Evolutionary conservation across 805 yeast species (phyloP).

Genomic region (Sugiyamaella valdiviana): DNA sequence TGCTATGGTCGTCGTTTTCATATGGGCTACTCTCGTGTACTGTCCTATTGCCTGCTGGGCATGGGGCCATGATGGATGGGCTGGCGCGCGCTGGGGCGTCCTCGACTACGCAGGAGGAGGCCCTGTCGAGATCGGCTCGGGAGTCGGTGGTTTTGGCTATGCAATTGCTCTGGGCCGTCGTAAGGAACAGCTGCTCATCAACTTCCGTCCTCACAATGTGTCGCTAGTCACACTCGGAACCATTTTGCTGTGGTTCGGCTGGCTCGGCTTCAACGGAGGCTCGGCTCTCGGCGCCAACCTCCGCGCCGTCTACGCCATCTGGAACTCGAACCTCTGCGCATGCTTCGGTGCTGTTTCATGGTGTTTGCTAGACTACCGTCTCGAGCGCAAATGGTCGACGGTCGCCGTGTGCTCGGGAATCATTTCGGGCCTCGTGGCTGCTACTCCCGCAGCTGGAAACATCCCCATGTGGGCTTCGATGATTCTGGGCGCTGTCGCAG

Average conservation of each 20-base stretch:
- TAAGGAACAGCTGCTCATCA: constrained; percentile 66
- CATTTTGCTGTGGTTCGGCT: constrained; percentile 81
- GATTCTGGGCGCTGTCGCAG: constrained; percentile 73
- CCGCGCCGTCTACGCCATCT: constrained; percentile 79
- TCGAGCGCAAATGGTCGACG: constrained; percentile 87
- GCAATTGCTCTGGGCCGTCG: constrained; percentile 54
- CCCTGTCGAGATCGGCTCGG: constrained; percentile 88
- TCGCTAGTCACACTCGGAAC: constrained; percentile 89
- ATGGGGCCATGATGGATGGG: constrained; percentile 95
- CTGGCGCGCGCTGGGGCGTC: constrained; percentile 75
- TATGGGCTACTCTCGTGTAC: constrained; percentile 88
- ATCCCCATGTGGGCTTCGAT: constrained; percentile 91
- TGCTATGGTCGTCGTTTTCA: constrained; percentile 68
- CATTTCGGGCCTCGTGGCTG: constrained; percentile 93
- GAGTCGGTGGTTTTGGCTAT: constrained; percentile 78
- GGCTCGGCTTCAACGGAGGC: constrained; percentile 95
- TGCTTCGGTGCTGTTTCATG: constrained; percentile 87
- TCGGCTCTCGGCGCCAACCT: constrained; percentile 76
- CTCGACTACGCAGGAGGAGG: constrained; percentile 98
- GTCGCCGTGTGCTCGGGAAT: constrained; percentile 94
- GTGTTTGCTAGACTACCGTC: constrained; percentile 83
- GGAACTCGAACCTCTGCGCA: constrained; percentile 88
- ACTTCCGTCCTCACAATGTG: constrained; percentile 92
- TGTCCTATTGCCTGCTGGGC: constrained; percentile 95
- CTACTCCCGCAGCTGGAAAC: constrained; percentile 90